These are phyloP conservation scores for Chionographis japonica DNA, from an alignment of 106 monocot genomes.

Conservation along the genomic window DNA sequence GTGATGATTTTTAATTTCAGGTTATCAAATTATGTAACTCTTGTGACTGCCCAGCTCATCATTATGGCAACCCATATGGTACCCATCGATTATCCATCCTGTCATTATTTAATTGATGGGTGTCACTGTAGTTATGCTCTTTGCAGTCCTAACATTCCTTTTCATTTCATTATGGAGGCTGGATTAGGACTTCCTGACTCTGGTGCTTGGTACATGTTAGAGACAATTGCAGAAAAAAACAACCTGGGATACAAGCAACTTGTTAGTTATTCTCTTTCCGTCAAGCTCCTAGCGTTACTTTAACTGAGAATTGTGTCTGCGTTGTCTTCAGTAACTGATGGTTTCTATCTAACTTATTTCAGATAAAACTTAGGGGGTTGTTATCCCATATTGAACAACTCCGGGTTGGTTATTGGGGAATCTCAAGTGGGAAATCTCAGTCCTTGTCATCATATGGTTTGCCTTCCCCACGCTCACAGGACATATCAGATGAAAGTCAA, in stretches of 20 bases:
- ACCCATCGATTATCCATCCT: conserved; percentile 7
- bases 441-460: conserved; percentile 48
- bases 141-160: conserved; percentile 5
- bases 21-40: conserved; percentile 74
- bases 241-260: conserved; percentile 95
- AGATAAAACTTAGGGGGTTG: conserved; percentile 93
- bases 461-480: conserved; percentile 76
- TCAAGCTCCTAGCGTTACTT: neutral
- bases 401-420: conserved; percentile 90
- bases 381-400: conserved; percentile 90
- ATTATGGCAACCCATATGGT: conserved; percentile 95
- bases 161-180: conserved; percentile 41
- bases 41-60: conserved; percentile 83
- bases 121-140: neutral
- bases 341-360: conserved; percentile 4
- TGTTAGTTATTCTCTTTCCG: conserved; percentile 36
- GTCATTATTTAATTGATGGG: no score
- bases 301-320: neutral
- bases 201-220: conserved; percentile 87
- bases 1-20: conserved; percentile 32
- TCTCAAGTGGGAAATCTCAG: conserved; percentile 48
- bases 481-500: conserved; percentile 70
- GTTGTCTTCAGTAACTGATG: conserved; percentile 5
- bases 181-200: conserved; percentile 84
- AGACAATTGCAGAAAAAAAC: conserved; percentile 91